Base-by-base conservation (phyloP, 2,329 filamentous ascomycete genomes). In the Ophiocordyceps australis region DNA sequence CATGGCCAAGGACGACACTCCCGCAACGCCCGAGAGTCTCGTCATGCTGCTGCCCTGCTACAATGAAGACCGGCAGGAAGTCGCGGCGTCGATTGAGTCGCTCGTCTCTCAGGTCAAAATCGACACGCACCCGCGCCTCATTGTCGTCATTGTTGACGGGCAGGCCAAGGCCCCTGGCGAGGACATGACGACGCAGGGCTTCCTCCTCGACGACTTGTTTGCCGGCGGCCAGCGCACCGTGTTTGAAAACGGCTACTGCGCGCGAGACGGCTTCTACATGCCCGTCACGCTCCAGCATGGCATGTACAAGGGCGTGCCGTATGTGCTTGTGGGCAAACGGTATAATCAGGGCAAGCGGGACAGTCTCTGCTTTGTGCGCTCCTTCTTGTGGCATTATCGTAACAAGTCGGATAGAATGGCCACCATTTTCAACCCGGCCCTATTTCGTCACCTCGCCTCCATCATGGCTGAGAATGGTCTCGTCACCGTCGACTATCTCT, bases 341-440 rank as follows among this genome's bases (percentile, higher is more conserved):
- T 52, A 58, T 37, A 62, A 60, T 37, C 55, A 59, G 32, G 57
- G 57, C 19, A 63, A 62, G 38, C 47, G 56, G 3, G 59, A 63
- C 35, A 57, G 56, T 24, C 38, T 62, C 22, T 60, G 58, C 33
- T 50, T 61, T n/a, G 52, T 49, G 2, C 54, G 58, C 1, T 62
- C 57, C 1, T 54, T 62, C 23, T 37, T 62, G 5, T 55, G 57
- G 33, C 55, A 61, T 33, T 63, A 54, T 47, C 53, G 58, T 32
- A 38, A 47, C 24, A 52, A 57, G 4, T 47, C 48, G 2, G 42
- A 48, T 22, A 49, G 50, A 9, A 42, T 51, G 3, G 42, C 54
- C 16, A 57, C 56, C 27, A 55, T 59, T 39, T 60, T 62, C 37
- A 54, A 49, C 36, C 49, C 53, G 15, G 49, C 52, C 9, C 41